Percentiles rank a stretch among this genome's conserved stretches.
Evolutionary conservation across 2,329 filamentous ascomycete species (phyloP).

Genomic region (Massarina eburnea): DNA sequence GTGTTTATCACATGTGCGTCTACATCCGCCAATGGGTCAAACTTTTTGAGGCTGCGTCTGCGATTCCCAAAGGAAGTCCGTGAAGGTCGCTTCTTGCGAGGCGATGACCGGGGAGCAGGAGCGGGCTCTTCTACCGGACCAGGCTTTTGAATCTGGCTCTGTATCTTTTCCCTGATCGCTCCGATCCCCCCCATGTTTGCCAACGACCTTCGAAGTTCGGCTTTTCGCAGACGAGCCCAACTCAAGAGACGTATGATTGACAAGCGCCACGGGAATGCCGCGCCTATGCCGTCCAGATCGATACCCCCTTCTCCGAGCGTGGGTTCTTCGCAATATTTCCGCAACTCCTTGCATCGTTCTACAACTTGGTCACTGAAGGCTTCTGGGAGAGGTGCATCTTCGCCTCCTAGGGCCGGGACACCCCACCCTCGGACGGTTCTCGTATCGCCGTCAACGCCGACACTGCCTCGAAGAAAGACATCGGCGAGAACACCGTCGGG

Average conservation of each 20-base stretch:
- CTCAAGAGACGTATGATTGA: conserved; percentile 49
- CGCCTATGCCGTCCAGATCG: conserved; percentile 49
- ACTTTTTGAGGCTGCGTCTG: conserved; percentile 33
- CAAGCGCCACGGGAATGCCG: conserved; percentile 52
- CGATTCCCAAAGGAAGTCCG: conserved; percentile 30
- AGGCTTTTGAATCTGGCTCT: conserved; percentile 18
- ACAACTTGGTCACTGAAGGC: conserved; percentile 38
- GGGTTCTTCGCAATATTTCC: conserved; percentile 37
- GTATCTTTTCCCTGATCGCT: conserved; percentile 39
- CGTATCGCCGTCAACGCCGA: conserved; percentile 9
- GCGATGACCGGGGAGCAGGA: conserved; percentile 13
- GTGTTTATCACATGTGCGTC: conserved; percentile 23
- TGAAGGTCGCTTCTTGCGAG: conserved; percentile 29
- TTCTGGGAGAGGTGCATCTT: conserved; percentile 40
- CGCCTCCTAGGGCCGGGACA: conserved; percentile 40
- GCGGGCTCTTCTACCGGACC: conserved; percentile 3
- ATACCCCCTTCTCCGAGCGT: conserved; percentile 33
- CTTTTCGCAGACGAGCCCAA: conserved; percentile 51
- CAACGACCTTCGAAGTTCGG: conserved; percentile 50
- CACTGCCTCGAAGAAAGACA: conserved; percentile 47
- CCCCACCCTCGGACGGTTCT: conserved; percentile 37
- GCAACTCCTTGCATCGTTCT: conserved; percentile 44
- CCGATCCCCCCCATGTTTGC: conserved; percentile 47
- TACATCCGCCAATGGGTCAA: conserved; percentile 27
- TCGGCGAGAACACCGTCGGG: conserved; percentile 43